Base-by-base conservation (phyloP, 2,329 filamentous ascomycete species). In the Trichoderma brevicompactum region DNA sequence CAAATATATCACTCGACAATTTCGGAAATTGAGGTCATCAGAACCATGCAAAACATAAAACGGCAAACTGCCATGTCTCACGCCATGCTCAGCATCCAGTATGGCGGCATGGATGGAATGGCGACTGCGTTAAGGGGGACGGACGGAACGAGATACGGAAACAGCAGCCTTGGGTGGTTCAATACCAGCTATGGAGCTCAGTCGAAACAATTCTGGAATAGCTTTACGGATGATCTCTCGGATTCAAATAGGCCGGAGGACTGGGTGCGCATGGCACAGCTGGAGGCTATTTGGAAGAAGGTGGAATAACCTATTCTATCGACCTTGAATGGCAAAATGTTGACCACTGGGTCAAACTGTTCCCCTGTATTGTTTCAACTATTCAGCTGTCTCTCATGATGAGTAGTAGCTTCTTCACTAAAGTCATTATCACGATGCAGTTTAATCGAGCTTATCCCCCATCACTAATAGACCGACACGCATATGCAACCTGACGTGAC, bases 261-360 rank as follows among this genome's bases (percentile, higher is more conserved):
- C 3, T 63, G 59, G 59, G 2, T 63, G 40, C 59, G 59, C 17
- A 63, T 63, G 7, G 59, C 59, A 15, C 49, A 54, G 40, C 17
- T 63, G 17, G 40, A 54, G 49, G 40, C n/a, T 10, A 15, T 63
- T 32, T 63, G 59, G 59, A 63, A 63, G 40, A 32, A 28, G 59
- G 40, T 63, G n/a, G 59, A 63, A 46, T 63, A 54, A 15, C 12
- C 12, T 15, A 17, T 56, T 6, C 23, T 28, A 6, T 19, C 15
- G 1, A 23, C 43, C 38, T 1, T 28, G 13, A 7, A 32, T 44
- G 15, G 12, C 8, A 2, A 49, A 32, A 15, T 13, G 5, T 5
- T 32, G 7, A 38, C 6, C 6, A 38, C n/a, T 38, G 6, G 36
- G 36, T 10, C 36, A 38, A 2, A 38, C 36, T 8, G 10, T 38